Percentiles rank a stretch among this genome's conserved stretches.
Evolutionary conservation across 1,284 basidiomycete species (phyloP).

Genomic region (Cryptococcus hybrid): DNA sequence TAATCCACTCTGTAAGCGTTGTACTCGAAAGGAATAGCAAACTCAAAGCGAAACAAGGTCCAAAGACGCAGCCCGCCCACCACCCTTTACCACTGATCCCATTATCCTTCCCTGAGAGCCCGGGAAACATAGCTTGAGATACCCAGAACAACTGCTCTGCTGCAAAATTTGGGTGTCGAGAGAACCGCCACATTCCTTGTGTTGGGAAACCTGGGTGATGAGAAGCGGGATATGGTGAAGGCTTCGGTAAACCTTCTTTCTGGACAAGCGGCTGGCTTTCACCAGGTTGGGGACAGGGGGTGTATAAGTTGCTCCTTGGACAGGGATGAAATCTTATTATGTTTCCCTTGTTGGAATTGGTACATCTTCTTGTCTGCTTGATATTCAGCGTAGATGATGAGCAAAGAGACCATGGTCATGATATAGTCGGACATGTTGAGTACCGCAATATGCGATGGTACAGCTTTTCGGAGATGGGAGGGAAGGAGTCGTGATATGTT

Average conservation of each 20-base stretch:
- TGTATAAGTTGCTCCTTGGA: conserved; percentile 6
- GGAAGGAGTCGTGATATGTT: conserved; percentile 18
- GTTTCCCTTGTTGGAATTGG: conserved; percentile 75
- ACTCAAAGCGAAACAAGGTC: conserved; percentile 25
- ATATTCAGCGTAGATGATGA: conserved; percentile 67
- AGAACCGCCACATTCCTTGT: conserved; percentile 78
- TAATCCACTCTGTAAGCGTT: conserved; percentile 74
- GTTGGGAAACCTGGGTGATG: conserved; percentile 77
- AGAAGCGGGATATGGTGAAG: conserved; percentile 52
- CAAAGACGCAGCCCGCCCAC: conserved; percentile 30
- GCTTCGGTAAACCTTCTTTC: conserved; percentile 12
- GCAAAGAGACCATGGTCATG: conserved; percentile 58
- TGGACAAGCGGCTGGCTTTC: conserved; percentile 5
- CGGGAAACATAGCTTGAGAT: conserved; percentile 44
- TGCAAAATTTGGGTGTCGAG: conserved; percentile 85
- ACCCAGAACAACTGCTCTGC: conserved; percentile 89
- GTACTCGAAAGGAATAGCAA: conserved; percentile 71
- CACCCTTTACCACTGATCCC: conserved; percentile 23
- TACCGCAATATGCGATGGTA: conserved; percentile 49
- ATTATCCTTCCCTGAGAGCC: conserved; percentile 24
- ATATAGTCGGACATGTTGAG: conserved; percentile 63
- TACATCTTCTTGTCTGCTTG: conserved; percentile 89
- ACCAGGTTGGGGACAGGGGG: conserved; percentile 2
- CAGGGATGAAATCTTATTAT: conserved; percentile 40
- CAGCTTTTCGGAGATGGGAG: not conserved